Evolutionary conservation across 306 rosid genomes (phyloP).

Genomic region (Castanea mollissima): DNA sequence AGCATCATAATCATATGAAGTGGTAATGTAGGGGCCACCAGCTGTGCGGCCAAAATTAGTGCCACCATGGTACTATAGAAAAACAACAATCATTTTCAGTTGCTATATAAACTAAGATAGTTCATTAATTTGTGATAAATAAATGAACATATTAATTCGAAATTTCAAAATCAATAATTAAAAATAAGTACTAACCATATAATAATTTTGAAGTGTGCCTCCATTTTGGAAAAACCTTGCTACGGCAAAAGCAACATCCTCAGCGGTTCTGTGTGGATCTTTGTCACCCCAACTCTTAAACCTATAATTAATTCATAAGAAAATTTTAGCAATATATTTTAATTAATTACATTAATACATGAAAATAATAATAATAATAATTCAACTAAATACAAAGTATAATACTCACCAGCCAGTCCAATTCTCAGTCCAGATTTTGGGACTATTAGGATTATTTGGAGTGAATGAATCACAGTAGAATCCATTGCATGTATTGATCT

Average conservation of each 20-base stretch:
- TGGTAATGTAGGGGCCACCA: constrained; percentile 20
- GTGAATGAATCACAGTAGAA: constrained; percentile 25
- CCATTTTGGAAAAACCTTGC: constrained; percentile 21
- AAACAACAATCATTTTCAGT: not conserved
- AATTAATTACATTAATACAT: too few species aligned
- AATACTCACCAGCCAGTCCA: constrained; percentile 23
- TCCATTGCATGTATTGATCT: constrained; percentile 35
- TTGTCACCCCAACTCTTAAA: constrained; percentile 21
- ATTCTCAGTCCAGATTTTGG: constrained; percentile 34
- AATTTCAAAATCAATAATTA: too few species aligned
- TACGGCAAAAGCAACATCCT: constrained; percentile 24
- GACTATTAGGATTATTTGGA: constrained; percentile 22
- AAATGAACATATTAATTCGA: too few species aligned
- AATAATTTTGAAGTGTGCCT: constrained; percentile 21
- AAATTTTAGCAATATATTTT: not conserved
- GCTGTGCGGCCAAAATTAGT: constrained; percentile 34
- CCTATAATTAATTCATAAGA: not conserved
- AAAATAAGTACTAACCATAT: constrained; percentile 1
- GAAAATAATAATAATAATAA: not conserved
- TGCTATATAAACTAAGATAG: constrained; percentile 6
- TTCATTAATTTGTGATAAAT: not conserved
- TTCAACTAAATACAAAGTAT: not conserved
- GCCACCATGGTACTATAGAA: constrained; percentile 31
- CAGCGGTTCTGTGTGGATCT: constrained; percentile 23
- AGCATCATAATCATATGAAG: constrained; percentile 35